Evolutionary conservation across 352 stramenopile genomes (phyloP), one percentile per base, ranked within the genome.

Genomic region (Phytophthora constricta): DNA sequence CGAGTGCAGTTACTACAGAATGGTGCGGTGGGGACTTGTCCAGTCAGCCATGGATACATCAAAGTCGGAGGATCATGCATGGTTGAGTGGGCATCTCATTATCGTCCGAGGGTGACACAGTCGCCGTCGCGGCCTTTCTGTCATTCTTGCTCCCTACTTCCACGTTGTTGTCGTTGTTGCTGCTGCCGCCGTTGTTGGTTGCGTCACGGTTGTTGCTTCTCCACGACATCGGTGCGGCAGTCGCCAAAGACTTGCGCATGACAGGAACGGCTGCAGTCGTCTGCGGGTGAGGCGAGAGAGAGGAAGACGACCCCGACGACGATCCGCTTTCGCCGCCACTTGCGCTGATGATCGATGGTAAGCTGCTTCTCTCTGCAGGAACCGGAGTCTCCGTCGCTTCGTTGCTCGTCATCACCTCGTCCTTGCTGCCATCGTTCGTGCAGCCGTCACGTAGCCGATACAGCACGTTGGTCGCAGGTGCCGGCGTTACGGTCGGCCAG

Each of bases 401-500:
- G 62, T 64, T 41, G 66, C 16, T 20, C 4, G 41, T 23, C 41
- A 22, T 20, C 41, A 74, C 55, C 56, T 46, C n/a, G 65, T 65
- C 69, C 14, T 69, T 61, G 39, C 27, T 48, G 13, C 19, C 34
- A 37, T 58, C 58, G 19, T 22, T 22, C 19, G 11, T 62, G 31
- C 28, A 33, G 25, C 52, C 56, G 37, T 68, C 54, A 42, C 62
- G 61, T 33, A 82, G 74, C 51, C 54, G 75, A 55, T 77, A 87
- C 53, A 87, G 48, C 28, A 70, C 62, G 37, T 84, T 82, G 26
- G 69, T 64, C 3, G 65, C 31, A 37, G 31, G 13, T 11, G 31
- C 31, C 31, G 31, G 13, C 7, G 31, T 46, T 13, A 57, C 13
- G 20, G n/a, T 19, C 54, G 81, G 81, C 84, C 84, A 92, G 62